These are phyloP conservation scores for Cryptosporidium tyzzeri DNA, from an alignment of 169 alveolate genomes.

Conservation along the genomic window DNA sequence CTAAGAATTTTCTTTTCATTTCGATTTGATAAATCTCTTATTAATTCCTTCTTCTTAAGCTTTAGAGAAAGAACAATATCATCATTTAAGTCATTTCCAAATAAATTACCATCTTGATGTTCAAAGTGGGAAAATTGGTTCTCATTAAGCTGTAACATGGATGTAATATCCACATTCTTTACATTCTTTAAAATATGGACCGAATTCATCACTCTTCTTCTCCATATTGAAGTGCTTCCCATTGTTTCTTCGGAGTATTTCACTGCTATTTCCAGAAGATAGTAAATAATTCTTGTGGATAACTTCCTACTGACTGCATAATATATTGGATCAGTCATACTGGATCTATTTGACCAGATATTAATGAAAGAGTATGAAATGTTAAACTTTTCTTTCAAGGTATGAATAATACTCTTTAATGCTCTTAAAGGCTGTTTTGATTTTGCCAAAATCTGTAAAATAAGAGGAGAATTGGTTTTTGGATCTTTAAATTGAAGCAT, in stretches of 20 bases:
- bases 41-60: not conserved
- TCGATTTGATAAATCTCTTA: not conserved
- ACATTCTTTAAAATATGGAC: slow-evolving; percentile 21
- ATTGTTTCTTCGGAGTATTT: slow-evolving; percentile 45
- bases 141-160: slow-evolving; percentile 41
- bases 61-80: not conserved
- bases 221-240: slow-evolving; percentile 53
- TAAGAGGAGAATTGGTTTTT: slow-evolving; percentile 27
- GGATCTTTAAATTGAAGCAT: slow-evolving; percentile 61
- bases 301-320: slow-evolving; percentile 27
- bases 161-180: slow-evolving; percentile 28
- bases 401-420: slow-evolving; percentile 8
- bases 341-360: slow-evolving; percentile 46
- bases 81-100: not conserved
- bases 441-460: slow-evolving; percentile 52
- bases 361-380: slow-evolving; percentile 61
- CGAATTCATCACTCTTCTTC: slow-evolving; percentile 6
- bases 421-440: slow-evolving; percentile 70
- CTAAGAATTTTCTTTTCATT: not conserved
- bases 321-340: slow-evolving; percentile 38
- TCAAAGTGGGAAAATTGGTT: slow-evolving; percentile 22
- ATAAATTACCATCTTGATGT: slow-evolving; percentile 9
- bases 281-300: slow-evolving; percentile 26
- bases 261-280: slow-evolving; percentile 39
- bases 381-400: slow-evolving; percentile 32